Conservation (phyloP, 2,329 filamentous ascomycete genomes). For the Colletotrichum sp. region DNA sequence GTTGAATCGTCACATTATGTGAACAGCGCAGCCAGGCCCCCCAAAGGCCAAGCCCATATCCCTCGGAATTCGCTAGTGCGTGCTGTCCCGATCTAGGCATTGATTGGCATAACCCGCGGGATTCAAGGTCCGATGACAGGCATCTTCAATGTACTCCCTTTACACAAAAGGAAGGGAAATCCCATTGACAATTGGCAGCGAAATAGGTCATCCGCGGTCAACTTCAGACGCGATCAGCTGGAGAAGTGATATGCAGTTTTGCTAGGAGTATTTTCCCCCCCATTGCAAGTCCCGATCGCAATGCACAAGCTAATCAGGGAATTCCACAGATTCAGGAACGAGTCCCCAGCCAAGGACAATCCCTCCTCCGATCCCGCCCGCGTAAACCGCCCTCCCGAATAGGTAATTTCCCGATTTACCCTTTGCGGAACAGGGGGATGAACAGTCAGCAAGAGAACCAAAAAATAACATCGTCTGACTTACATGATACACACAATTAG, state of each 20-base stretch:
- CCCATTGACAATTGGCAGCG: neutral
- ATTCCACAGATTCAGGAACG: neutral
- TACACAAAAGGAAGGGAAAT: neutral
- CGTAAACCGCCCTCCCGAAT: neutral
- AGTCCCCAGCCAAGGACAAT: neutral
- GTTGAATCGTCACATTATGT: neutral
- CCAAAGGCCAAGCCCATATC: neutral
- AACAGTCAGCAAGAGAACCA: neutral
- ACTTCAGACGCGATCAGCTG: neutral
- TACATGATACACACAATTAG: neutral
- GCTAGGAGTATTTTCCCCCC: neutral
- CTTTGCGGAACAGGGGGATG: neutral
- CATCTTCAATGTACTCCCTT: neutral
- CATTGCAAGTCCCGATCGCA: neutral
- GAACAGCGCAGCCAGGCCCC: neutral
- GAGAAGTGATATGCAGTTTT: neutral
- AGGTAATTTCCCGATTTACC: neutral
- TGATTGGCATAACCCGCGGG: neutral
- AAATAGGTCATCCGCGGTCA: neutral
- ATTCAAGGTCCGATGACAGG: neutral
- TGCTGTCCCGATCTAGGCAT: neutral
- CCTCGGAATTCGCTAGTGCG: neutral
- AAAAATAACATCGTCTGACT: neutral
- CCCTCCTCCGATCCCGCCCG: slow-evolving; percentile 1
- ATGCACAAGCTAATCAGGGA: neutral